These are phyloP conservation scores for Tuber microsphaerosporum DNA, from an alignment of 495 filamentous ascomycete genomes.

Conservation along the genomic window DNA sequence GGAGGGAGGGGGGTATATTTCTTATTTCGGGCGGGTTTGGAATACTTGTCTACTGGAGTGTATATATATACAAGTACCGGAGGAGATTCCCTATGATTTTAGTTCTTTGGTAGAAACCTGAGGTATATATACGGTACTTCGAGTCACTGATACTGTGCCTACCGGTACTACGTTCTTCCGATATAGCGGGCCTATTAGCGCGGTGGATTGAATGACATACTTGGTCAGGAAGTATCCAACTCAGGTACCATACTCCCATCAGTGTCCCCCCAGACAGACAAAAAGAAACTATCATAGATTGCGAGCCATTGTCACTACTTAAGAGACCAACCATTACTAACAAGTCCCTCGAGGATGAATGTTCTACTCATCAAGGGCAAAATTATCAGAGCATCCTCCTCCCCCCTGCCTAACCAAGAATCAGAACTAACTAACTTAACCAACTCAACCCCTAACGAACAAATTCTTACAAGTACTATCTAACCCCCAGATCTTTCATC, in stretches of 20 bases:
- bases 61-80: too few species aligned
- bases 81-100: background rate
- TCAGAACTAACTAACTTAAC: too few species aligned
- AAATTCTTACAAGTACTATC: background rate
- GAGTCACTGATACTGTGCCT: background rate
- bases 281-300: too few species aligned
- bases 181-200: background rate
- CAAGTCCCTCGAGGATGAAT: background rate
- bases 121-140: too few species aligned
- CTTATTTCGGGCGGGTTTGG: background rate
- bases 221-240: too few species aligned
- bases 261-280: too few species aligned
- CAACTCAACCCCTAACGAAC: too few species aligned
- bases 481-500: background rate
- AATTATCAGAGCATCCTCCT: background rate
- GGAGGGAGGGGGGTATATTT: background rate
- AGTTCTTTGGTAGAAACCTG: too few species aligned
- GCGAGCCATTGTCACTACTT: too few species aligned
- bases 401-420: too few species aligned
- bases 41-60: background rate
- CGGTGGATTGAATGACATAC: background rate
- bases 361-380: background rate
- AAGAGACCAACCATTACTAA: background rate
- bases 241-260: too few species aligned
- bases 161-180: background rate